A percentile compares a stretch with the other conserved stretches of the same genome.
Evolutionary conservation across 129 eudicot genomes (phyloP).

Genomic region (Tagetes patula): DNA sequence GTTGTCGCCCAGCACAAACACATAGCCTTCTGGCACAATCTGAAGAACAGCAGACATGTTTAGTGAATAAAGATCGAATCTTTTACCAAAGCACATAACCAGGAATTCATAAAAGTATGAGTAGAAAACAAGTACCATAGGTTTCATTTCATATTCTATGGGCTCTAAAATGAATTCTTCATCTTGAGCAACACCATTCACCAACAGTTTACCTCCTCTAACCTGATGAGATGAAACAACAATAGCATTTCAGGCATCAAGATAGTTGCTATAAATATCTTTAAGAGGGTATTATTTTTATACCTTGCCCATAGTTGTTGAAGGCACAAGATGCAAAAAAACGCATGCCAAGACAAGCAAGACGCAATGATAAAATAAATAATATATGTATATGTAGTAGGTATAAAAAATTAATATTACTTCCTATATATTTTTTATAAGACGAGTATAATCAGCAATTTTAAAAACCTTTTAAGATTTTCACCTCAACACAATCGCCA

Average conservation of each 20-base stretch:
- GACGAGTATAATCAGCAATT: too few species aligned
- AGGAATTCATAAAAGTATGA: slow-evolving; percentile 10
- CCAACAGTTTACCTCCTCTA: slow-evolving; percentile 61
- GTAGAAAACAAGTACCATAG: slow-evolving; percentile 45
- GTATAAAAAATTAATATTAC: too few species aligned
- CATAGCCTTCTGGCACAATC: slow-evolving; percentile 95
- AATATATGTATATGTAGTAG: too few species aligned
- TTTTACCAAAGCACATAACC: slow-evolving; percentile 13
- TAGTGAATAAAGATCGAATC: slow-evolving; percentile 13
- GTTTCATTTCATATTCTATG: slow-evolving; percentile 70
- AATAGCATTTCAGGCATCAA: not conserved
- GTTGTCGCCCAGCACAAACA: slow-evolving; percentile 95
- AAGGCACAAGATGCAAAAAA: too few species aligned
- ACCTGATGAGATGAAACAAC: slow-evolving; percentile 42
- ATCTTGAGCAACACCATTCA: slow-evolving; percentile 71
- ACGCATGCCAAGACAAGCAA: too few species aligned
- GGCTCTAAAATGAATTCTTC: slow-evolving; percentile 94
- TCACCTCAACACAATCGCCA: slow-evolving; percentile 81
- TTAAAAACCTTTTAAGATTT: too few species aligned
- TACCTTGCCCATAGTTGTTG: slow-evolving; percentile 12
- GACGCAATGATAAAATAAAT: too few species aligned
- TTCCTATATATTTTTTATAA: too few species aligned
- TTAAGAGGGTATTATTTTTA: not conserved
- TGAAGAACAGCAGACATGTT: slow-evolving; percentile 28
- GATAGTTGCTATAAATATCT: slow-evolving; percentile 2